Conservation (phyloP, 2,329 filamentous ascomycete species). For the Trichoderma hamatum region DNA sequence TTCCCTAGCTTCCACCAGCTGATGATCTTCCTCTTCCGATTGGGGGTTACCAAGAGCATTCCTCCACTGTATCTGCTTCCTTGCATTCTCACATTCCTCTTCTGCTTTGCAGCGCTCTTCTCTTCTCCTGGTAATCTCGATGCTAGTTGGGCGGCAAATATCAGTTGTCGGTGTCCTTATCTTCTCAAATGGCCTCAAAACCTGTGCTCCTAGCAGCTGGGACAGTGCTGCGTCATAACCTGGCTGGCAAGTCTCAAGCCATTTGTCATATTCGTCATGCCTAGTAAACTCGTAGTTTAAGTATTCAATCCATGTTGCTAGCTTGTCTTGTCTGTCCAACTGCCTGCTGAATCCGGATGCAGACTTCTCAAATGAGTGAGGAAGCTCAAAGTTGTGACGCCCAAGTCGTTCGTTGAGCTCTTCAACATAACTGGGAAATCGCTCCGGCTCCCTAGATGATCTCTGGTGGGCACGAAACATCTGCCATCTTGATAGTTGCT, state of each 20-base stretch:
- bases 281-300: conserved; percentile 22
- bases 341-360: conserved; percentile 12
- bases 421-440: conserved; percentile 11
- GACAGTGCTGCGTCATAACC: conserved; percentile 16
- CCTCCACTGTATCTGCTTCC: not conserved
- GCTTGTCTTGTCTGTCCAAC: conserved; percentile 13
- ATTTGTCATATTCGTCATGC: conserved; percentile 24
- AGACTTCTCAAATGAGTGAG: not conserved
- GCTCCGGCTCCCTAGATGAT: not conserved
- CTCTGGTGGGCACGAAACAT: conserved; percentile 22
- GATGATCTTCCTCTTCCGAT: conserved; percentile 4
- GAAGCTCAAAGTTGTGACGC: conserved; percentile 20
- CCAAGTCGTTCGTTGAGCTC: conserved; percentile 16
- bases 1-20: not conserved
- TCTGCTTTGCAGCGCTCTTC: conserved; percentile 11
- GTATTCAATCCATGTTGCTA: conserved; percentile 26
- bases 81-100: conserved; percentile 4
- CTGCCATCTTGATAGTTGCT: conserved; percentile 23
- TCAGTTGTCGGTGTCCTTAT: conserved; percentile 9
- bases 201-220: not conserved
- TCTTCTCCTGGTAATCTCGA: conserved; percentile 13
- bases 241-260: conserved; percentile 17
- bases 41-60: not conserved
- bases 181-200: conserved; percentile 13
- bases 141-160: conserved; percentile 20